Evolutionary conservation across 768 basidiomycete genomes (phyloP), one percentile per base, ranked within the genome.

Genomic region (Leccinum pellstonianum): DNA sequence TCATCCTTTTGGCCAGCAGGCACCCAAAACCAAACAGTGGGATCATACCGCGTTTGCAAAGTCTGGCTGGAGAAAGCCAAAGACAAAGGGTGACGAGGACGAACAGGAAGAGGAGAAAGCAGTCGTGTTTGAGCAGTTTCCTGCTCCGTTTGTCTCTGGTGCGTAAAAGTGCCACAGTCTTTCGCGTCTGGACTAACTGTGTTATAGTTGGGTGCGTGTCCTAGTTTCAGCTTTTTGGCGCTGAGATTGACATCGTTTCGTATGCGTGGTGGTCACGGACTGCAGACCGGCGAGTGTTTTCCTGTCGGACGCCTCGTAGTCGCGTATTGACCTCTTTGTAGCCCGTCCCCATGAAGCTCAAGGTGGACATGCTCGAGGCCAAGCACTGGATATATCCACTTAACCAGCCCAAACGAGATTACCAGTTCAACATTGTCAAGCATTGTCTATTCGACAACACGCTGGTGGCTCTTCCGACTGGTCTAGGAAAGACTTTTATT

Each of bases 401-500:
- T 14, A 98, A 98, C 70, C 81, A 84, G 35, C 85, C 89, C 1
- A 90, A 91, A 65, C 89, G 97, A 62, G 90, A 91, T 64, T 99
- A 98, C 68, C 97, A 99, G 66, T 95, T 82, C 71, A 96, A 97
- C 60, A 98, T 99, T 60, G 89, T 93, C 59, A 86, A 82, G 67
- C 81, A 84, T 31, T 90, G 87, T 66, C 80, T 99, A 23, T 93
- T 91, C 68, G 91, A 98, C 25, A 98, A 99, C 69, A 91, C 93
- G 7, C 83, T 99, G 8, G 95, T 98, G 29, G 90, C 95, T 0
- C 77, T 99, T 14, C 97, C 97, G 2, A 99, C 97, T 0, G 97
- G 97, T 49, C 77, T 98, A 12, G 97, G 97, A 15, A 99, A 99
- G 77, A 99, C 97, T 0, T 98, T 99, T 68, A 90, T 99, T 60